Percentiles rank a stretch among this genome's conserved stretches.
phyloP scores from a whole-genome alignment of 495 filamentous ascomycete genomes.

The Penicillium daleae region DNA sequence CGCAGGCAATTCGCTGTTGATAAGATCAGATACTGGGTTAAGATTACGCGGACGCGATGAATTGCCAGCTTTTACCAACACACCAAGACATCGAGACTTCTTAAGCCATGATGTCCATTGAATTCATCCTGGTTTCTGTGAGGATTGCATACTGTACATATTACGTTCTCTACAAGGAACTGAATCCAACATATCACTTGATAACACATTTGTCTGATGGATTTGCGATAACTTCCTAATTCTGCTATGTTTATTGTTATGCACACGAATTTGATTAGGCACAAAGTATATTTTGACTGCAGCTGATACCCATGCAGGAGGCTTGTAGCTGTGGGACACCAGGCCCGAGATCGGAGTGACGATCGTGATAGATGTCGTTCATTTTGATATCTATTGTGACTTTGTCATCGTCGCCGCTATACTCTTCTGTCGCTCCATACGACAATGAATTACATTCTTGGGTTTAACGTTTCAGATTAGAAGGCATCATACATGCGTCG shows the following conservation, averaged over 20 bases:
- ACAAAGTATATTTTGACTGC: not conserved
- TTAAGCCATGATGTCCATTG: conserved; percentile 15
- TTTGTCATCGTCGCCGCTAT: not conserved
- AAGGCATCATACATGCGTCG: not conserved
- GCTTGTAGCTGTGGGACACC: not conserved
- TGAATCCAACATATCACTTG: conserved; percentile 10
- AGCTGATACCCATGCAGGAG: not conserved
- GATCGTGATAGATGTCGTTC: not conserved
- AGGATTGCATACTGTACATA: conserved; percentile 29
- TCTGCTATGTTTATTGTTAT: not conserved
- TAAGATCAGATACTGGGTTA: not conserved
- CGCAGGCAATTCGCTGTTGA: not conserved
- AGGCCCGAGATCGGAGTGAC: not conserved
- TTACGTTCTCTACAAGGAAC: conserved; percentile 14
- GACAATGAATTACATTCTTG: not conserved
- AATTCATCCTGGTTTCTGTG: conserved; percentile 7
- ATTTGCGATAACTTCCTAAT: not conserved
- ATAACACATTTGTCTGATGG: not conserved
- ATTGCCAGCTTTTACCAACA: not conserved
- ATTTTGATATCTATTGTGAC: not conserved
- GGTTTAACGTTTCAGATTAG: not conserved
- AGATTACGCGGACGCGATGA: conserved; percentile 1
- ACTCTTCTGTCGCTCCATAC: not conserved
- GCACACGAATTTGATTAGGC: not conserved
- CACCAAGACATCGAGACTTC: not conserved